These are phyloP conservation scores for Yamadazyma buinensis DNA, from an alignment of 1,139 yeast genomes.

Conservation along the genomic window DNA sequence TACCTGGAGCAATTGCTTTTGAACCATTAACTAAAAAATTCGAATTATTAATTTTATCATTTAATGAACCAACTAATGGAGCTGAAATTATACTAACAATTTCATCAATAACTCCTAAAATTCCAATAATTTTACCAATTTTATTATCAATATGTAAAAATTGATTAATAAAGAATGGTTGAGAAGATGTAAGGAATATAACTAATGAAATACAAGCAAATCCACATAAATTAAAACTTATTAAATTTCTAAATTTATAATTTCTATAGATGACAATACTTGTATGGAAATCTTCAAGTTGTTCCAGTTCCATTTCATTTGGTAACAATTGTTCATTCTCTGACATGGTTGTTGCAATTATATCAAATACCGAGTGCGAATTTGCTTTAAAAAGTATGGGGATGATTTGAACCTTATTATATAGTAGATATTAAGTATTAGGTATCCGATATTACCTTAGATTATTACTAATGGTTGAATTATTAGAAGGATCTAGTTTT, in stretches of 20 bases:
- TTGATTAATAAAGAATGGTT: constrained; percentile 61
- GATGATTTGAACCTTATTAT: too few relatives aligned
- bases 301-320: not conserved
- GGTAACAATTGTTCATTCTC: not conserved
- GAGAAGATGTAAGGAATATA: constrained; percentile 66
- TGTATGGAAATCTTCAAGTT: not conserved
- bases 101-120: constrained; percentile 64
- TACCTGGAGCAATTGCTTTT: constrained; percentile 45
- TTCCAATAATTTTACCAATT: constrained; percentile 57
- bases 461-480: too few relatives aligned
- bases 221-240: constrained; percentile 28
- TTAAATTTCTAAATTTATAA: constrained; percentile 16
- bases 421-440: too few relatives aligned
- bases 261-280: constrained; percentile 1
- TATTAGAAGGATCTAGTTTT: too few relatives aligned
- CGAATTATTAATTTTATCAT: constrained; percentile 44
- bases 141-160: constrained; percentile 44
- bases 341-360: too few relatives aligned
- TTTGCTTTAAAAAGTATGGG: too few relatives aligned
- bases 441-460: too few relatives aligned
- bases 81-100: constrained; percentile 49
- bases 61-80: constrained; percentile 61
- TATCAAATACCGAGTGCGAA: too few relatives aligned
- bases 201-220: constrained; percentile 57
- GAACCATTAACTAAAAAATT: constrained; percentile 40